A percentile compares a stretch with the other conserved stretches of the same genome.
These are phyloP conservation scores for Beta vulgaris DNA, from an alignment of 148 eudicot genomes.

Conservation along the genomic window DNA sequence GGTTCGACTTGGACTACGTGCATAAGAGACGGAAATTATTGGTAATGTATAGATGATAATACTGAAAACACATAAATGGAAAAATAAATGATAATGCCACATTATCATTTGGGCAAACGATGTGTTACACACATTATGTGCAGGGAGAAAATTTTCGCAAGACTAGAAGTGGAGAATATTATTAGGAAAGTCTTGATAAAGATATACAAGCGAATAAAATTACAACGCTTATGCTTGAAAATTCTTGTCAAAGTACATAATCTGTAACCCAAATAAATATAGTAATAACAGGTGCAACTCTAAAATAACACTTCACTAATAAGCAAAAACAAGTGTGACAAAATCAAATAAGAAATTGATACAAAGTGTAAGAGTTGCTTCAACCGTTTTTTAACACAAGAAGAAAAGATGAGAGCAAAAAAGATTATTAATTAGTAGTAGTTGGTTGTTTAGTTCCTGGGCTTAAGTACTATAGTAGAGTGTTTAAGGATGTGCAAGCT, in stretches of 20 bases:
- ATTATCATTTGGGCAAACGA: no score
- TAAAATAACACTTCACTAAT: not conserved
- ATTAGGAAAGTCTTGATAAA: not conserved
- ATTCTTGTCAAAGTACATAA: not conserved
- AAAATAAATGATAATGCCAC: no score
- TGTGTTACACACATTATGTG: no score
- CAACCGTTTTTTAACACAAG: not conserved
- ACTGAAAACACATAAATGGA: no score
- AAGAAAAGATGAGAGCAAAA: not conserved
- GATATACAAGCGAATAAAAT: not conserved
- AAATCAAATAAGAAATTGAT: not conserved
- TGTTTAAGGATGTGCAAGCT: constrained; percentile 67
- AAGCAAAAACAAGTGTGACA: not conserved
- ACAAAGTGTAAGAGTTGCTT: not conserved
- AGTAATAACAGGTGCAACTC: not conserved
- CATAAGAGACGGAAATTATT: no score
- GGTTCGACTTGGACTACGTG: no score
- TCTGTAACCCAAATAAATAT: not conserved
- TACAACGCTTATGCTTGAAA: constrained; percentile 1
- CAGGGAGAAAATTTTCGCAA: no score
- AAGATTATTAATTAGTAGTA: not conserved
- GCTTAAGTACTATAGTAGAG: constrained; percentile 66
- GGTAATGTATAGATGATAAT: no score
- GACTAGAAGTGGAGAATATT: not conserved
- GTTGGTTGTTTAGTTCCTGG: constrained; percentile 21